These are phyloP conservation scores for Sabuloglossum arenarium DNA, from an alignment of 495 filamentous ascomycete genomes.

Conservation along the genomic window DNA sequence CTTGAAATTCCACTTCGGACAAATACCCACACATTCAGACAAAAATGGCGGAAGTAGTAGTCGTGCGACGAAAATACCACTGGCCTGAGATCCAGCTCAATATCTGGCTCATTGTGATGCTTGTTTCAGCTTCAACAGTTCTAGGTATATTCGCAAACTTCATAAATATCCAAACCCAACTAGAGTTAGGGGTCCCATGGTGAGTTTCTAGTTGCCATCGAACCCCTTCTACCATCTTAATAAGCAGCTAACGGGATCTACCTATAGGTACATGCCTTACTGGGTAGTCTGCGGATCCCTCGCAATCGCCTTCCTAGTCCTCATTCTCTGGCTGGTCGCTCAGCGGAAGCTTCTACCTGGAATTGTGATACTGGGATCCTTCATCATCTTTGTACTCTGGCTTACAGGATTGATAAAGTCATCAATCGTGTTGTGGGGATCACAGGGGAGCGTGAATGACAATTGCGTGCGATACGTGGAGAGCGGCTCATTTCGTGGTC, in stretches of 20 bases:
- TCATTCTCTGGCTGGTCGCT: constrained; percentile 50
- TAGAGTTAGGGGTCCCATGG: constrained; percentile 64
- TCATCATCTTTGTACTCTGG: constrained; percentile 88
- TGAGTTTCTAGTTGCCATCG: constrained; percentile 21
- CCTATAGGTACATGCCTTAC: constrained; percentile 75
- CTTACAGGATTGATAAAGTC: constrained; percentile 82
- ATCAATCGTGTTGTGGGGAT: constrained; percentile 72
- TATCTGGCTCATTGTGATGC: constrained; percentile 77
- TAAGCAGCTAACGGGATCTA: background rate
- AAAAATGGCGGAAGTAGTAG: background rate
- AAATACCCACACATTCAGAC: background rate
- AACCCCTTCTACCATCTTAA: background rate
- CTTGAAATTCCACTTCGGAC: background rate
- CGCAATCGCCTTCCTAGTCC: constrained; percentile 48
- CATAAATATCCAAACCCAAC: constrained; percentile 51
- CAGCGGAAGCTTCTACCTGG: constrained; percentile 68
- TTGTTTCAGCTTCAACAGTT: constrained; percentile 54
- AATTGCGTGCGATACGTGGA: constrained; percentile 62
- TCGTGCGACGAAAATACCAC: constrained; percentile 31
- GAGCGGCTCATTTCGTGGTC: constrained; percentile 31
- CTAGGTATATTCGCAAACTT: constrained; percentile 80
- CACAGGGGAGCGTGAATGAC: constrained; percentile 47
- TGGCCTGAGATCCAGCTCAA: constrained; percentile 91
- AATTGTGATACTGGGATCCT: constrained; percentile 74
- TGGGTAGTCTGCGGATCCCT: constrained; percentile 54